Base-by-base conservation (phyloP, 371 early-diverging fungal species). In the Lichtheimia hyalospora region DNA sequence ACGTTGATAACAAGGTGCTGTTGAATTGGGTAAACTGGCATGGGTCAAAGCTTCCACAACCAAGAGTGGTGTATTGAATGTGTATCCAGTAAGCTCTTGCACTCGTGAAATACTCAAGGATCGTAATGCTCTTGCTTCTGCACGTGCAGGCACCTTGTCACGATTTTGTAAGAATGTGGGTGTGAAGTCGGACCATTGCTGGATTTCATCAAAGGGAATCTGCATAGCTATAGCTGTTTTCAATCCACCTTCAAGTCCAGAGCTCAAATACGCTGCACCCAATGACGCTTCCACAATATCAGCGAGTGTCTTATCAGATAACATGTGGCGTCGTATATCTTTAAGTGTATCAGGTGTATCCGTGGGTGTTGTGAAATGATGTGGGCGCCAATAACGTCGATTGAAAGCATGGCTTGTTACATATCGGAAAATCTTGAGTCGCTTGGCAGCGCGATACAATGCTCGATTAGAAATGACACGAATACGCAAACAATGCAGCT, bases 261-360 rank as follows among this genome's bases (percentile, higher is more conserved):
- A 78, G 34, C 81, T 75, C 2, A 87, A 40, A 46, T 86, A 81
- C 15, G 88, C 83, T 0, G 96, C 96, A 0, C 96, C 97, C 21
- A 98, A 68, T 4, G 91, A 69, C 0, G 96, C 93, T 68, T 97
- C 97, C 0, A 97, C 84, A 42, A 92, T 73, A 80, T 97, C 97
- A 1, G 97, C 97, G 39, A 94, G 67, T 0, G 86, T 86, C 62
- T 97, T 96, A 60, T 93, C 90, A 1, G 91, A 89, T 13, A 92
- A 64, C 46, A 56, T 68, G 56, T 86, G 83, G 2, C 58, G 55
- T 20, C 52, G 62, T n/a, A 71, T 39, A 7, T 62, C 64, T 14
- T 73, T 67, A 1, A 75, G 61, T 0, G 71, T 71, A 1, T 74
- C 71, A 43, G 69, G 61, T 3, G 66, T 69, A 54, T 83, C 84